Conservation (phyloP, 2,329 filamentous ascomycete genomes). For the Pseudopithomyces maydicus region DNA sequence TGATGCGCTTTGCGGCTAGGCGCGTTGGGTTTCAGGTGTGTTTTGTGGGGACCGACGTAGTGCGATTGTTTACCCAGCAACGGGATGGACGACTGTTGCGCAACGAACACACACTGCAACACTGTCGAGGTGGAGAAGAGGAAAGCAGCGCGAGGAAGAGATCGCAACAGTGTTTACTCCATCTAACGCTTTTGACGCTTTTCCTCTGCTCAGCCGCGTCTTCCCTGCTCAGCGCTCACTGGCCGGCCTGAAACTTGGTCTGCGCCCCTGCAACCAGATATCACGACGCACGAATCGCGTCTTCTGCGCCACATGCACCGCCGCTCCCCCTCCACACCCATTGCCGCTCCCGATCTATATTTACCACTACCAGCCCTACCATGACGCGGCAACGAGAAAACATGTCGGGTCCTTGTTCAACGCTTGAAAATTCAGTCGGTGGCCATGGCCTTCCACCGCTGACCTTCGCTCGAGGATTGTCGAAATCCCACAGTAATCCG, state of each 20-base stretch:
- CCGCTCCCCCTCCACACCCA: conserved; percentile 3
- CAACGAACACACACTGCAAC: conserved; percentile 5
- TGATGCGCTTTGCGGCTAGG: conserved; percentile 25
- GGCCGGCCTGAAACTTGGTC: conserved; percentile 6
- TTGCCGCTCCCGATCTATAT: conserved; percentile 6
- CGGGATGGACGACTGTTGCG: conserved; percentile 7
- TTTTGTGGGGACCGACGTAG: conserved; percentile 28
- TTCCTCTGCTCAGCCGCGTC: neutral
- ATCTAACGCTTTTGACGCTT: neutral
- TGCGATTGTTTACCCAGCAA: conserved; percentile 39
- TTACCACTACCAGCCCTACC: neutral
- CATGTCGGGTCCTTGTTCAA: too few relatives aligned
- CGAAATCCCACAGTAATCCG: neutral
- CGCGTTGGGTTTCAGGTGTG: conserved; percentile 32
- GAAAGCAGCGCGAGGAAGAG: neutral
- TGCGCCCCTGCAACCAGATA: neutral
- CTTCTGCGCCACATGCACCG: conserved; percentile 9
- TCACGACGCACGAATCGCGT: neutral
- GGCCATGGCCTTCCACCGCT: neutral
- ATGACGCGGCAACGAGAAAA: conserved; percentile 3
- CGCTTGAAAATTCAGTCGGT: too few relatives aligned
- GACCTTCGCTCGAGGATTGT: neutral
- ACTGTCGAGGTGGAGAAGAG: neutral
- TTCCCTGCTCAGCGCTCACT: neutral
- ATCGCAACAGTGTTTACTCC: neutral